phyloP scores from a whole-genome alignment of 176 grass and related monocot genomes.

The Eleusine coracana region DNA sequence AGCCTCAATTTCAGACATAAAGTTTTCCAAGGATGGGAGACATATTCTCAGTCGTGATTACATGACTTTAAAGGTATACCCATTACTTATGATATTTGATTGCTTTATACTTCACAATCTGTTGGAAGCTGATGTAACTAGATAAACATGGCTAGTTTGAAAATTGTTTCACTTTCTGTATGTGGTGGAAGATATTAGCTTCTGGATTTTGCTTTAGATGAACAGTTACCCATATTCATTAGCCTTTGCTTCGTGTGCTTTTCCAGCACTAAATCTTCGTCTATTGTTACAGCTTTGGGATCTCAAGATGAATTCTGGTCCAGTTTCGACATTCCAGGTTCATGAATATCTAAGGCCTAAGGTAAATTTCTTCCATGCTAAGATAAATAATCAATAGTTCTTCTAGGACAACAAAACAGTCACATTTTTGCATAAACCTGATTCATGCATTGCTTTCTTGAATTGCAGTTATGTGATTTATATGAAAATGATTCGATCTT shows the following conservation, averaged over 20 bases:
- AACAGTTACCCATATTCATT: slow-evolving; percentile 7
- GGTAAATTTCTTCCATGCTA: slow-evolving; percentile 64
- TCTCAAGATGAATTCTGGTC: slow-evolving; percentile 90
- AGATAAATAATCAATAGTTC: slow-evolving; percentile 29
- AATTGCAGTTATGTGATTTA: slow-evolving; percentile 91
- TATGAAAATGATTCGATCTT: slow-evolving; percentile 99
- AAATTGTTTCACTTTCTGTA: not conserved
- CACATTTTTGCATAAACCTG: slow-evolving; percentile 14
- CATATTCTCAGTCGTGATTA: slow-evolving; percentile 97
- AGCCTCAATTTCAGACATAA: slow-evolving; percentile 97
- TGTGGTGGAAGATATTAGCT: not conserved
- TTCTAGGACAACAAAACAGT: slow-evolving; percentile 24
- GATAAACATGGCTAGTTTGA: not conserved
- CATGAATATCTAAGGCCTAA: slow-evolving; percentile 96
- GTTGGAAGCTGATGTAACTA: not conserved
- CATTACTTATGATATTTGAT: slow-evolving; percentile 21
- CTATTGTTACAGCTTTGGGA: slow-evolving; percentile 83
- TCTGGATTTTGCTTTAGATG: slow-evolving; percentile 14
- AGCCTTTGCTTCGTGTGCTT: slow-evolving; percentile 1
- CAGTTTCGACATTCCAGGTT: slow-evolving; percentile 89
- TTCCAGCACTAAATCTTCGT: slow-evolving; percentile 27
- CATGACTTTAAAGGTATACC: slow-evolving; percentile 90
- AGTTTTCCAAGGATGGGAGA: slow-evolving; percentile 86
- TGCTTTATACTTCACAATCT: slow-evolving; percentile 21
- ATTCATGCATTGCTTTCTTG: slow-evolving; percentile 41